Conservation (phyloP, 768 basidiomycete species). For the Cyathus striatus region DNA sequence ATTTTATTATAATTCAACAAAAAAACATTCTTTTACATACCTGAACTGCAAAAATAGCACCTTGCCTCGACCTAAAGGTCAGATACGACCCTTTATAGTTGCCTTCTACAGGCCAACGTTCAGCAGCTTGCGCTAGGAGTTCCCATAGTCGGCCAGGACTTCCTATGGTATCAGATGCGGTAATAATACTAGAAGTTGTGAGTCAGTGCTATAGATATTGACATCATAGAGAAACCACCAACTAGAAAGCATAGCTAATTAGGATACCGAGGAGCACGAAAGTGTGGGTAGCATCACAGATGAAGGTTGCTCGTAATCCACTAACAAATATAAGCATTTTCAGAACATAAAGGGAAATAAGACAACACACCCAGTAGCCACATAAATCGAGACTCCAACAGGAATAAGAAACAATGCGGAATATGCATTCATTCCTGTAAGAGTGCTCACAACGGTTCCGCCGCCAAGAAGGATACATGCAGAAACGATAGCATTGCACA, state of each 20-base stretch:
- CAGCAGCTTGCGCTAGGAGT: conserved; percentile 21
- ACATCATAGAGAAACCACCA: neutral
- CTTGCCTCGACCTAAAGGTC: conserved; percentile 24
- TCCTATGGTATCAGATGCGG: conserved; percentile 26
- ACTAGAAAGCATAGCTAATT: conserved; percentile 25
- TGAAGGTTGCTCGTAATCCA: conserved; percentile 20
- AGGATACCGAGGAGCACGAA: conserved; percentile 29
- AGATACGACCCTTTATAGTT: conserved; percentile 30
- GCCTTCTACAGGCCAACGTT: conserved; percentile 22
- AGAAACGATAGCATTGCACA: conserved; percentile 24
- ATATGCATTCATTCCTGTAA: conserved; percentile 34
- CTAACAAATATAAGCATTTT: neutral
- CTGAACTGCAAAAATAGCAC: conserved; percentile 17
- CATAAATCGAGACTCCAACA: conserved; percentile 31
- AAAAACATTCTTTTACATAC: conserved; percentile 3
- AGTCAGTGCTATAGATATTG: neutral
- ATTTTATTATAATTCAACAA: neutral
- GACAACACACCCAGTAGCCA: conserved; percentile 11
- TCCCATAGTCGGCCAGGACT: conserved; percentile 29
- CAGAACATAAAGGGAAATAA: neutral
- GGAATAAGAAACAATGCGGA: conserved; percentile 36
- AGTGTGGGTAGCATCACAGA: conserved; percentile 10
- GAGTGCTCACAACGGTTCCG: conserved; percentile 28
- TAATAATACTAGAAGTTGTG: conserved; percentile 7
- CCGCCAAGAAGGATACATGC: conserved; percentile 31